Evolutionary conservation across 805 yeast species (phyloP).

Genomic region (Crinitomyces ghanaensis): DNA sequence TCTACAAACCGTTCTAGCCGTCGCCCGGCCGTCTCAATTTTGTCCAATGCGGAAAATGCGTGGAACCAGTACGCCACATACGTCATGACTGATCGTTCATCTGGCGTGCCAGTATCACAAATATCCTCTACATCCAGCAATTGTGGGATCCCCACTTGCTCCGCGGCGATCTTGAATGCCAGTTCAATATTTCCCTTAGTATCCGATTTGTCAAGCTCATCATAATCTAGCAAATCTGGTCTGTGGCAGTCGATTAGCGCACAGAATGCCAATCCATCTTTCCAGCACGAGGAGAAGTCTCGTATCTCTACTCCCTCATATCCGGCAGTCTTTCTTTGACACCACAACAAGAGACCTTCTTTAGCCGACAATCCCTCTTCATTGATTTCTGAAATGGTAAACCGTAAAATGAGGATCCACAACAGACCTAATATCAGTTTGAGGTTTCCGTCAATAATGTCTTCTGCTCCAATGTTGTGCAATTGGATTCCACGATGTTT

Average conservation of each 20-base stretch:
- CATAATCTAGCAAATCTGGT: conserved; percentile 31
- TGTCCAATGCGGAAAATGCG: conserved; percentile 29
- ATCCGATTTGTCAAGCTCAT: conserved; percentile 21
- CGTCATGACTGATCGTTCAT: conserved; percentile 48
- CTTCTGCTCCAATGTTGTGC: conserved; percentile 49
- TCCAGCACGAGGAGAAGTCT: conserved; percentile 49
- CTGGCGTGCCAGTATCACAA: conserved; percentile 35
- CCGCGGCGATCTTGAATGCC: conserved; percentile 35
- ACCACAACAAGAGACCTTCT: conserved; percentile 41
- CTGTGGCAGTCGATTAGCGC: conserved; percentile 34
- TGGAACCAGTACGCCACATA: conserved; percentile 52
- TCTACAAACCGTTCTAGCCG: conserved; percentile 29
- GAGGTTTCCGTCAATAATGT: conserved; percentile 87
- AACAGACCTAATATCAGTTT: conserved; percentile 83
- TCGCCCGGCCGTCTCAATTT: conserved; percentile 29
- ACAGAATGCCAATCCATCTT: conserved; percentile 37
- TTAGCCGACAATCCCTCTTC: conserved; percentile 31
- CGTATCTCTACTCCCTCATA: conserved; percentile 29
- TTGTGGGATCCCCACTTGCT: conserved; percentile 37
- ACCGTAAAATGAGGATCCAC: conserved; percentile 43
- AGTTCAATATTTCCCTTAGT: conserved; percentile 25
- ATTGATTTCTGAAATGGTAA: conserved; percentile 29
- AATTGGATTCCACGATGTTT: conserved; percentile 27
- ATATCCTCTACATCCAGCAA: conserved; percentile 48
- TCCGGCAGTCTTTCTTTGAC: conserved; percentile 34